Base-by-base conservation (phyloP, 345 rosid species). In the Brassica nigra region DNA sequence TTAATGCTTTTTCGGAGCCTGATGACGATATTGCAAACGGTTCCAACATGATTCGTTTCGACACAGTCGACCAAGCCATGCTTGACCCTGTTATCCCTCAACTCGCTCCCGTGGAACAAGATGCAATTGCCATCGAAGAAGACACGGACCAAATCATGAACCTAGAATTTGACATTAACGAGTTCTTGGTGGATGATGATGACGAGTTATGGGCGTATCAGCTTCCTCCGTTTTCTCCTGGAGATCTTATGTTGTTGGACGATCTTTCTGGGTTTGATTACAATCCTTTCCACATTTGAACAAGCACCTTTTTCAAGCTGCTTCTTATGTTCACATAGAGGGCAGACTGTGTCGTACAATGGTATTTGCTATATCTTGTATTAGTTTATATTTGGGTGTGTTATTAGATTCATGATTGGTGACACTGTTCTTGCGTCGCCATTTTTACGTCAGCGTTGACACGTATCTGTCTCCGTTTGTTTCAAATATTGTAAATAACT, bases 91-190 rank as follows among this genome's bases (percentile, higher is more conserved):
- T 57, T 16, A 37, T 58, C 12, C 79, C 73, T 37, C 61, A 37
- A 37, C 44, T 29, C 29, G 20, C 9, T 57, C 14, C 37, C 8
- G 29, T 68, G 15, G 47, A 39, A 0, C 20, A 68, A 18, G 4
- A 75, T 27, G 30, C 2, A 58, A 16, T 34, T 14, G 0, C 14
- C n/a, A 67, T 15, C 10, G 0, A 37, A 34, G 42, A 36, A 36
- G 33, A 4, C 66, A 36, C 2, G 20, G 6, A 58, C 67, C 31
- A 37, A 10, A 58, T 11, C n/a, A 67, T 29, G 67, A 67, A 67
- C 31, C 72, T 57, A 58, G 67, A 67, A 34, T 75, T 16, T 66
- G 78, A 66, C 68, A 15, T 6, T 55, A 66, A 66, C 0, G 65
- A 55, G n/a, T 36, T 28, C 0, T 58, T 67, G 31, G 31, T 76